Base-by-base conservation (phyloP, 768 basidiomycete species). In the Leccinum uliginosum region DNA sequence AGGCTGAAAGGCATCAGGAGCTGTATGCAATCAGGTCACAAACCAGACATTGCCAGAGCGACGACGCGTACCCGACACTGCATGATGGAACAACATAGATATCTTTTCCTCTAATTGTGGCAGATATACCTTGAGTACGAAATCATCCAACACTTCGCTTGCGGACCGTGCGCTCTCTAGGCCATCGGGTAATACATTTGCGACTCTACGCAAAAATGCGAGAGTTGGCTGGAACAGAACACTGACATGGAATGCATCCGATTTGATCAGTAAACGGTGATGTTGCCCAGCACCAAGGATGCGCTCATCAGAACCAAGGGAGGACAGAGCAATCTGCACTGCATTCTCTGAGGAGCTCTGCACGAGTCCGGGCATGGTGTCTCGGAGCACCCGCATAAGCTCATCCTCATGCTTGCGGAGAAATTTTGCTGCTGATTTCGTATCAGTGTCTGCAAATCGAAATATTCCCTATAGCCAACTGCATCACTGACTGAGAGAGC, bases 51-150 rank as follows among this genome's bases (percentile, higher is more conserved):
- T 46, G n/a, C 19, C 30, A 45, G n/a, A 62, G 43, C 9, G 24
- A 51, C 46, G 10, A 10, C 6, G 51, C 76, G 44, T 73, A 90
- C 89, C 85, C 21, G 85, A 84, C 24, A 95, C 85, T 6, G 92
- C 86, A 54, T 89, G 82, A 67, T 93, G 93, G 73, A 97, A 95
- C 19, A 97, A 74, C 51, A 82, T 77, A 1, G 89, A 86, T 49
- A 96, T 92, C 69, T 93, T 94, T 68, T 98, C 95, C 69, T 98
- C 95, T 57, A 99, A 72, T 70, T 97, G 95, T 0, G 96, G 96
- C 47, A 98, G 74, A 74, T 96, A 98, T 1, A 93, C 89, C 55
- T 86, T 90, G 44, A 93, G 74, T 12, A 99, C 93, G 67, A 99
- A 98, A 50, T 97, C 91, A 58, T 98, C 93, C 57, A 98, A 70